phyloP scores from a whole-genome alignment of 208 protist species.

The Naegleria fowleri region DNA sequence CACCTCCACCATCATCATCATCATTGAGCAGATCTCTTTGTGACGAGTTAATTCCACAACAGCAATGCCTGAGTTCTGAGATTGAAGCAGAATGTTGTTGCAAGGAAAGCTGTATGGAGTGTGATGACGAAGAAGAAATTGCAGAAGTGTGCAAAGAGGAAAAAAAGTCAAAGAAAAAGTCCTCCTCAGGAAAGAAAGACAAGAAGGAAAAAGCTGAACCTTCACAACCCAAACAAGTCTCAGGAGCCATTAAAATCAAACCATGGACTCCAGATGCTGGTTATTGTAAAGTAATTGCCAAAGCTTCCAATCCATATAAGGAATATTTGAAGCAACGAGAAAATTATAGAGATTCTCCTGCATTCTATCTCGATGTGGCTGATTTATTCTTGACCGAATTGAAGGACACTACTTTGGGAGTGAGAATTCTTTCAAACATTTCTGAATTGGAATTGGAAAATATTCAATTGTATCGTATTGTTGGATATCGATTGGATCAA shows the following conservation, averaged over 20 bases:
- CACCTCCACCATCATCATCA: no score
- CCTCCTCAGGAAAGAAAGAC: not conserved
- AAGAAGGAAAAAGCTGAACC: not conserved
- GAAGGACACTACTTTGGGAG: not conserved
- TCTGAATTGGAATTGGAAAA: slow-evolving; percentile 22
- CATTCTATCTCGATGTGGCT: slow-evolving; percentile 14
- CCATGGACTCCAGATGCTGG: not conserved
- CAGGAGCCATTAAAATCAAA: not conserved
- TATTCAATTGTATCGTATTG: slow-evolving; percentile 21
- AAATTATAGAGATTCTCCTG: not conserved
- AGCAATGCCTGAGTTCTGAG: no score
- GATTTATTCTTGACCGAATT: not conserved
- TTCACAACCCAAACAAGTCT: not conserved
- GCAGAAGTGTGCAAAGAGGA: not conserved
- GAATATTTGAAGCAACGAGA: slow-evolving; percentile 16
- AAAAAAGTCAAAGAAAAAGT: not conserved
- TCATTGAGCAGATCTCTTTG: no score
- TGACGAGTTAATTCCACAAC: no score
- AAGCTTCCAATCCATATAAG: not conserved
- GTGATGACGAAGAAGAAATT: not conserved
- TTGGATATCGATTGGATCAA: slow-evolving; percentile 19
- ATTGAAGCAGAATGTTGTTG: no score
- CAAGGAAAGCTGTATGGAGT: no score
- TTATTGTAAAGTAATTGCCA: not conserved
- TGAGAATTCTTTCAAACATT: slow-evolving; percentile 5